Conservation (phyloP, 768 basidiomycete species). For the Amanita polypyramis region DNA sequence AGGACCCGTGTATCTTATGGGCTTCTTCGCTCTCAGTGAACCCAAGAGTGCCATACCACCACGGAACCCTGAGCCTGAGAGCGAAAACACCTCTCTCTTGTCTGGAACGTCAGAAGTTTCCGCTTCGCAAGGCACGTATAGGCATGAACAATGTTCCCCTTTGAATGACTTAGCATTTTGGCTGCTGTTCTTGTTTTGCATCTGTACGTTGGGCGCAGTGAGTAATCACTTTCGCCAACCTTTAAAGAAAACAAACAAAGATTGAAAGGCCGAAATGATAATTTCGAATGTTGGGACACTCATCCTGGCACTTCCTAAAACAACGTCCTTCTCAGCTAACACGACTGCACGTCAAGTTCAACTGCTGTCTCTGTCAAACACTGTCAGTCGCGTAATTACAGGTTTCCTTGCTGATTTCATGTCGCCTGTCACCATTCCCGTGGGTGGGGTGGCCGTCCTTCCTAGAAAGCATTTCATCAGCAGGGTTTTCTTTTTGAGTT, state of each 20-base stretch:
- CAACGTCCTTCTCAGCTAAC: conserved; percentile 18
- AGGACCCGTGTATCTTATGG: conserved; percentile 42
- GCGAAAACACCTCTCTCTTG: conserved; percentile 23
- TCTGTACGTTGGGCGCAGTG: conserved; percentile 59
- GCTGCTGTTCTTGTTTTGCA: conserved; percentile 41
- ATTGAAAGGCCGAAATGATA: conserved; percentile 62
- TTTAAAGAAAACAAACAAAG: conserved; percentile 4
- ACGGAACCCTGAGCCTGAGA: not conserved
- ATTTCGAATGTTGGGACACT: conserved; percentile 78
- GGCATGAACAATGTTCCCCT: not conserved
- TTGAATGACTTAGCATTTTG: conserved; percentile 48
- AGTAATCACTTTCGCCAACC: conserved; percentile 18
- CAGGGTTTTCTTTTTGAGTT: conserved; percentile 48
- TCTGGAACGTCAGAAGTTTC: not conserved
- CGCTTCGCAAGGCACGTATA: not conserved
- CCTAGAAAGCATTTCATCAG: conserved; percentile 46
- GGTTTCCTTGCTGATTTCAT: conserved; percentile 67
- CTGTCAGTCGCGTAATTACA: conserved; percentile 51
- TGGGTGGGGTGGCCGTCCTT: conserved; percentile 23
- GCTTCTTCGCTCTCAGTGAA: conserved; percentile 32
- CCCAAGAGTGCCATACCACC: not conserved
- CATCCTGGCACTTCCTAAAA: conserved; percentile 46
- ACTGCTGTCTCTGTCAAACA: conserved; percentile 61
- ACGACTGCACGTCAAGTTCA: conserved; percentile 55
- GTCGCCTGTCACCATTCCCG: conserved; percentile 46